Evolutionary conservation across 129 eudicot species (phyloP), one percentile per base, ranked within the genome.

Genomic region (Deinandra increscens): DNA sequence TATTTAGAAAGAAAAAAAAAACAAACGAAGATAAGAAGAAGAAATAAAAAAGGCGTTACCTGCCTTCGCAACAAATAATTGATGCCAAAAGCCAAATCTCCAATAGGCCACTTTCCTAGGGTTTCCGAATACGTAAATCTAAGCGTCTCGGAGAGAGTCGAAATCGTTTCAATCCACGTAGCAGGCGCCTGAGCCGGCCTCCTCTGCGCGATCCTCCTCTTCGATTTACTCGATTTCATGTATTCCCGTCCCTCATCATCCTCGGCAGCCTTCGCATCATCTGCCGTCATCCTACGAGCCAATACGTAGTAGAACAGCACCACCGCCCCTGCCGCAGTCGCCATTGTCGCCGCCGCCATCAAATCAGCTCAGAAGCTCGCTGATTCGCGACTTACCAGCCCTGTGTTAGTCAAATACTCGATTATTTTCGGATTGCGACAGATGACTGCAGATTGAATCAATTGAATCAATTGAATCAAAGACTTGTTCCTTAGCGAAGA

Each of bases 111-210:
- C 73, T 94, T 94, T 59, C 97, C 99, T 19, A 94, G 63, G 19
- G 99, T 94, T 72, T 94, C 99, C 39, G 99, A 83, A 75, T 89
- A 94, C 33, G 97, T 89, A 79, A 94, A 94, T 75, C 97, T 81
- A 64, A 94, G 78, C 44, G 99, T 94, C 76, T 94, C 99, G 18
- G 97, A 73, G 8, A 94, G 69, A 67, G 99, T 94, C 19, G 80
- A 72, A 22, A 94, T 81, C 56, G 99, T 89, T 78, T 94, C 99
- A 45, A 94, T 61, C 97, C 97, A 94, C 66, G 97, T 94, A 15
- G 93, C 97, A 19, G 99, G 99, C 45, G 99, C 99, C 60, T 94
- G 99, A 69, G 93, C 99, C 38, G 99, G 92, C 76, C 99, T 66
- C 73, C 98, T 77, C 60, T 75, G 80, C 37, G 87, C 79, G 69